Conservation (phyloP, 352 stramenopile genomes). For the Phytophthora brassicae region DNA sequence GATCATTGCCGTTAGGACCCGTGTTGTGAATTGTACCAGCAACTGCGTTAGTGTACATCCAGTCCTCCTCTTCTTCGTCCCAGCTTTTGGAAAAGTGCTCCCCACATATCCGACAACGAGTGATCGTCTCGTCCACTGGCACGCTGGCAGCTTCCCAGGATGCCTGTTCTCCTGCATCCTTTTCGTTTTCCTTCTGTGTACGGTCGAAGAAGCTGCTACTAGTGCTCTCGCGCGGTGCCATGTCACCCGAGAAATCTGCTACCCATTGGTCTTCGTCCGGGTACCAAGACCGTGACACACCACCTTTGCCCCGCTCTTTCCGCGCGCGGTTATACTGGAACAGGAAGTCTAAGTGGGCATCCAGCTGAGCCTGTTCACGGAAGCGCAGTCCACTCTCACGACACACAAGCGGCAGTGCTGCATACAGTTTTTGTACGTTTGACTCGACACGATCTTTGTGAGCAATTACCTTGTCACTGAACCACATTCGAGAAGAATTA, state of each 20-base stretch:
- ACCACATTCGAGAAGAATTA: constrained; percentile 80
- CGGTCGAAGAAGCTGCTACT: constrained; percentile 81
- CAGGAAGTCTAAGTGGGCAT: constrained; percentile 84
- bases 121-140: constrained; percentile 79
- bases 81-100: constrained; percentile 84
- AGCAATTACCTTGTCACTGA: constrained; percentile 78
- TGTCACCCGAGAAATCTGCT: constrained; percentile 65
- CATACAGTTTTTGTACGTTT: constrained; percentile 87
- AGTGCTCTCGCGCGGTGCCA: constrained; percentile 61
- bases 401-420: constrained; percentile 76
- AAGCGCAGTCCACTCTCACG: constrained; percentile 82
- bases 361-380: constrained; percentile 71
- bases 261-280: constrained; percentile 83
- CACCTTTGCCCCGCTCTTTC: constrained; percentile 81
- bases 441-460: constrained; percentile 87
- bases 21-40: constrained; percentile 72
- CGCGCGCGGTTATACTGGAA: constrained; percentile 86
- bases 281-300: constrained; percentile 83
- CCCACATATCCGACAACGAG: constrained; percentile 82
- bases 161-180: constrained; percentile 49
- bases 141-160: constrained; percentile 69
- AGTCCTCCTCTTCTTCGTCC: constrained; percentile 89
- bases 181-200: constrained; percentile 54
- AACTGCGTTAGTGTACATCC: constrained; percentile 90
- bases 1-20: constrained; percentile 29